These are phyloP conservation scores for Cryptosporidium bovis DNA, from an alignment of 169 alveolate species.

Conservation along the genomic window DNA sequence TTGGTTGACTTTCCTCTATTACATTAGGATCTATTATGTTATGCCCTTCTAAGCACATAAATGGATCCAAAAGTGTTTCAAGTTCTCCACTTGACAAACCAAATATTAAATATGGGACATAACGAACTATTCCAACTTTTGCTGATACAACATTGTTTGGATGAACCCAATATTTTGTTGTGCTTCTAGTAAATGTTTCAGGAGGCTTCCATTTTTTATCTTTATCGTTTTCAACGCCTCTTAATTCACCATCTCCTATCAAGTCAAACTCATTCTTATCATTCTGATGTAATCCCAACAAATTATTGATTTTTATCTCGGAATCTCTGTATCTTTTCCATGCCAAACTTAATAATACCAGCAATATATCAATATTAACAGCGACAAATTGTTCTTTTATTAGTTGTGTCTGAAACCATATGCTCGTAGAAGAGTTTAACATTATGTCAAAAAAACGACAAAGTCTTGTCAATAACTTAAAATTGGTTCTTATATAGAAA, in stretches of 20 bases:
- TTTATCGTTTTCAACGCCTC: conserved; percentile 5
- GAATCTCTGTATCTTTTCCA: conserved; percentile 79
- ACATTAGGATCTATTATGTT: conserved; percentile 25
- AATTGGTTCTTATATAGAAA: conserved; percentile 77
- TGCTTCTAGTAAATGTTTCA: conserved; percentile 81
- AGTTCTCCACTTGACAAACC: conserved; percentile 81
- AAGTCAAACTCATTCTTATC: not conserved
- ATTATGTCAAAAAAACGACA: conserved; percentile 78
- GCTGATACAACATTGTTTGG: conserved; percentile 81
- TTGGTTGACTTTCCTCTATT: conserved; percentile 80
- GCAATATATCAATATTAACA: conserved; percentile 80
- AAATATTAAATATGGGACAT: conserved; percentile 83
- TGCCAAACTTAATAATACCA: conserved; percentile 79
- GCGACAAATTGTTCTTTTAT: conserved; percentile 81
- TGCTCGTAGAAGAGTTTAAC: conserved; percentile 77
- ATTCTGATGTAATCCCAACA: conserved; percentile 3
- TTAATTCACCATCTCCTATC: not conserved
- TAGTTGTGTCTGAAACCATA: conserved; percentile 82
- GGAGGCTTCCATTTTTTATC: conserved; percentile 82
- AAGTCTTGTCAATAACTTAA: conserved; percentile 76
- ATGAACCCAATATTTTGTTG: conserved; percentile 83
- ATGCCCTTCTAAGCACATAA: conserved; percentile 50
- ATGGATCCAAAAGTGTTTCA: conserved; percentile 75
- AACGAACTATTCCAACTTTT: conserved; percentile 81
- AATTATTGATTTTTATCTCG: not conserved